phyloP scores from a whole-genome alignment of 805 yeast genomes.

The Soucietia sequanensis region DNA sequence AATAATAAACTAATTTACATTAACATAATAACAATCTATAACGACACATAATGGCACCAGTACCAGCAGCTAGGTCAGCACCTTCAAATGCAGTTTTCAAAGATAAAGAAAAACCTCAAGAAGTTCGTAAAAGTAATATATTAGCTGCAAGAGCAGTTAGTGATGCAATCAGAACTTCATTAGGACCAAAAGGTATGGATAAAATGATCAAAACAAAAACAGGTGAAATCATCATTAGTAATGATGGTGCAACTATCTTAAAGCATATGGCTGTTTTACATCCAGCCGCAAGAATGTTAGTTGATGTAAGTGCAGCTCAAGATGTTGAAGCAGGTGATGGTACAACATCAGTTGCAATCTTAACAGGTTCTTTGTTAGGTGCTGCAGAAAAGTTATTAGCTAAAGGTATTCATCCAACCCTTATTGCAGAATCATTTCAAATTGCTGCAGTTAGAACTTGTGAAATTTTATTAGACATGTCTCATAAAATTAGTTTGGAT shows the following conservation, averaged over 20 bases:
- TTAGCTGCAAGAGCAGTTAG: slow-evolving; percentile 93
- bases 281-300: slow-evolving; percentile 97
- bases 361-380: slow-evolving; percentile 90
- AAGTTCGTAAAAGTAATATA: slow-evolving; percentile 85
- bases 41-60: slow-evolving; percentile 9
- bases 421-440: slow-evolving; percentile 91
- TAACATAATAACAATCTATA: too few species aligned
- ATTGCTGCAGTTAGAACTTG: slow-evolving; percentile 83
- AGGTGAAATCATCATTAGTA: slow-evolving; percentile 92
- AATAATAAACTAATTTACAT: too few species aligned
- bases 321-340: slow-evolving; percentile 99
- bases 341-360: slow-evolving; percentile 93
- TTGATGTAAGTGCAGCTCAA: slow-evolving; percentile 95
- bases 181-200: slow-evolving; percentile 99
- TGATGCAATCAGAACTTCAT: slow-evolving; percentile 90
- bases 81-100: slow-evolving; percentile 86
- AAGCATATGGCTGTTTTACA: slow-evolving; percentile 98
- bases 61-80: slow-evolving; percentile 16
- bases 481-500: slow-evolving; percentile 69
- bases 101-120: slow-evolving; percentile 93
- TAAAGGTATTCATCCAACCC: slow-evolving; percentile 93
- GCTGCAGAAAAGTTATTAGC: slow-evolving; percentile 90
- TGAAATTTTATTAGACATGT: slow-evolving; percentile 80
- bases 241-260: slow-evolving; percentile 96
- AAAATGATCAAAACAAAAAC: slow-evolving; percentile 94